Evolutionary conservation across 768 basidiomycete species (phyloP).

Genomic region (Tremella yokohamensis): DNA sequence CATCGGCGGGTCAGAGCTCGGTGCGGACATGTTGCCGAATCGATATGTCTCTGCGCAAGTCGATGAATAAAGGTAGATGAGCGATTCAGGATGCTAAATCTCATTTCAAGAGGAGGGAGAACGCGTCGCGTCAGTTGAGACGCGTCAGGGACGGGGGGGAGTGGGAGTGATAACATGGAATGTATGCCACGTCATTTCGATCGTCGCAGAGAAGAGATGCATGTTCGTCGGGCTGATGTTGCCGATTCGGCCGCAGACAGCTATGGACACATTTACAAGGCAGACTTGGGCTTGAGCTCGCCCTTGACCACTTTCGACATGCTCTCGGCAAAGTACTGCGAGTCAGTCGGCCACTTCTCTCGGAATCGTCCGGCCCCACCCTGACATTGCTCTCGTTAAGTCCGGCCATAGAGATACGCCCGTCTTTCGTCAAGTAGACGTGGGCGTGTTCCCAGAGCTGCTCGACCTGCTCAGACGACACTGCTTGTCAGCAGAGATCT

Average conservation of each 20-base stretch:
- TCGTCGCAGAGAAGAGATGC: not conserved
- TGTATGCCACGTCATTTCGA: constrained; percentile 6
- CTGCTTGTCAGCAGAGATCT: constrained; percentile 15
- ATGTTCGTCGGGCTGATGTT: not conserved
- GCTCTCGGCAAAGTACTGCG: constrained; percentile 51
- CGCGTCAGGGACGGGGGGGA: not conserved
- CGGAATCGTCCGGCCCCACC: constrained; percentile 5
- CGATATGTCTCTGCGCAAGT: no score
- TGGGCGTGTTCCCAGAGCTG: constrained; percentile 48
- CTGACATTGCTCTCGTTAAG: constrained; percentile 72
- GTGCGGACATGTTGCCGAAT: constrained; percentile 31
- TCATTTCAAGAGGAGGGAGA: not conserved
- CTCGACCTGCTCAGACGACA: constrained; percentile 43
- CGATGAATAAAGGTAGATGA: not conserved
- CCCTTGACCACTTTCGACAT: constrained; percentile 52
- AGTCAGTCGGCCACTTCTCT: not conserved
- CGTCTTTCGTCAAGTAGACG: constrained; percentile 49
- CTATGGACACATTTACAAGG: constrained; percentile 17
- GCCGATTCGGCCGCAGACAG: not conserved
- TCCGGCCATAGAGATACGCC: constrained; percentile 92
- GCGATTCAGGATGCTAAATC: not conserved
- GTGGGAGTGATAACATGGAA: not conserved
- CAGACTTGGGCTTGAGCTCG: constrained; percentile 42
- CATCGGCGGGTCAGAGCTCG: constrained; percentile 22
- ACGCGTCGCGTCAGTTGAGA: not conserved